Base-by-base conservation (phyloP, 805 yeast species). In the Yarrowia osloensis region DNA sequence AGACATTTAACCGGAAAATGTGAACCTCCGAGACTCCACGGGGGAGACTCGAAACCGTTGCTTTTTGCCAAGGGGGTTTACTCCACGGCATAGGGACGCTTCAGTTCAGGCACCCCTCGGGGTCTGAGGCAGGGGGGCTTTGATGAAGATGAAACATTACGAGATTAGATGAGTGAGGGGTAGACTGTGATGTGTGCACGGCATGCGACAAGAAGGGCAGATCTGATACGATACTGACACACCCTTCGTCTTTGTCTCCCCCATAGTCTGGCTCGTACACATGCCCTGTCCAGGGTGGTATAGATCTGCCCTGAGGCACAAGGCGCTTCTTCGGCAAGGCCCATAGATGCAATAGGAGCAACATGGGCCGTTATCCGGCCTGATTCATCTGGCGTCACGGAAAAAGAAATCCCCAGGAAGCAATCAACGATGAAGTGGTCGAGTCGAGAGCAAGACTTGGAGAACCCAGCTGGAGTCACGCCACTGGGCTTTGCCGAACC, bases 161-260 rank as follows among this genome's bases (percentile, higher is more conserved):
- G 49, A 44, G 49, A 44, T 44, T 44, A 44, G 49, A 44, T 44
- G 29, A 15, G 19, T 12, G 49, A 44, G 49, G 49, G 49, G 29
- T 22, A 44, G 28, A 15, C 24, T 24, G 24, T 19, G 24, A 19
- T 40, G 39, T 35, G n/a, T 35, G n/a, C 15, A 37, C 42, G 42
- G 7, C 42, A 37, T n/a, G n/a, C 42, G 44, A 39, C 9, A 39
- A 19, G 24, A 21, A 9, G 4, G 19, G 24, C 6, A 39, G 42
- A 37, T 37, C 42, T 37, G 42, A n/a, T n/a, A n/a, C n/a, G n/a
- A n/a, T n/a, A n/a, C n/a, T n/a, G n/a, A n/a, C 21, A 4, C 5
- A 11, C 15, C 13, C 17, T 15, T 33, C 17, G 35, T 33, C 35
- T 33, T 33, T 33, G 35, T 33, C 35, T 9, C 4, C 35, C 12